Evolutionary conservation across 306 rosid genomes (phyloP), one percentile per base, ranked within the genome.

Genomic region (Lablab purpureus): DNA sequence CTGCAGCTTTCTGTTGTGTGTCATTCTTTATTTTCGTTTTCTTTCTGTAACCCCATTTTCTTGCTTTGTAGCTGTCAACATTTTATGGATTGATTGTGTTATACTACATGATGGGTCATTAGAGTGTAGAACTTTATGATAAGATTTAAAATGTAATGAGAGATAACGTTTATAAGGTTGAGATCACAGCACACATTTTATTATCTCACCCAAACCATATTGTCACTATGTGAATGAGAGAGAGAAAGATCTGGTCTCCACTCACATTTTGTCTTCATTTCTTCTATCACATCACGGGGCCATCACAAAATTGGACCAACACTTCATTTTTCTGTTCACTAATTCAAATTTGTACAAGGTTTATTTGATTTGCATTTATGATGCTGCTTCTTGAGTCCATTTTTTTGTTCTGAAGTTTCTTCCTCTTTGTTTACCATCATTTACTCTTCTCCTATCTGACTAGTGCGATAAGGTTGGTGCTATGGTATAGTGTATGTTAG

Each of bases 101-200:
- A 41, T 46, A 34, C 19, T 19, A 17, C 19, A 46, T 4, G 59
- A 32, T 58, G 0, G 10, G 13, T 40, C 45, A 40, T 10, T 34
- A 68, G 49, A 66, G 27, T 56, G 22, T 66, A 47, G 45, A 58
- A 63, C 76, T 74, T 18, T 49, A 58, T 47, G 82, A 60, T 73
- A 56, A 55, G 80, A 64, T 77, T 71, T 45, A 63, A 32, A 22
- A 58, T 56, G 28, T 4, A 65, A 37, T 6, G 15, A 58, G 14
- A 79, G 96, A 92, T 90, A 86, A 86, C 84, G 82, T 87, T 82
- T 87, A 23, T 90, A 87, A 73, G 97, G 97, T 75, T 46, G 88
- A 85, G 90, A 80, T 78, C 81, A 19, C 81, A 19, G 5, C 62
- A 36, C 79, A 34, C 80, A 45, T 15, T 67, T 68, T 78, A 70